These are phyloP conservation scores for Ascochyta viciae-villosae DNA, from an alignment of 2,329 filamentous ascomycete species.

Conservation along the genomic window DNA sequence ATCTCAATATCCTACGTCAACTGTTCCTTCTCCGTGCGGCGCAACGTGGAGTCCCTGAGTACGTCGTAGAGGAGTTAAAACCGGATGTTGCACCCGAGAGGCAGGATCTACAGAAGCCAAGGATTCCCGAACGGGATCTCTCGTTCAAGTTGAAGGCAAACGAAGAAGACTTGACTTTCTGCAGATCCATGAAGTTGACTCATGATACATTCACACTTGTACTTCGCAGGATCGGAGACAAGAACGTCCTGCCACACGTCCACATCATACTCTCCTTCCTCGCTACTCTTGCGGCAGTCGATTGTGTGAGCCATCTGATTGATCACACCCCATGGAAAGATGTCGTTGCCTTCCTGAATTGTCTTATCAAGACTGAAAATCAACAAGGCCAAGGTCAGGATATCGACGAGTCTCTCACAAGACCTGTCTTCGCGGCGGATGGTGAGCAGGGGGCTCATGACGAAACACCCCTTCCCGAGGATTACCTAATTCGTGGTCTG, in stretches of 20 bases:
- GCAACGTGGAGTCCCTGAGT: not conserved
- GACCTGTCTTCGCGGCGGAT: conserved; percentile 58
- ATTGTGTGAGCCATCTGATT: conserved; percentile 41
- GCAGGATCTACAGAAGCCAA: not conserved
- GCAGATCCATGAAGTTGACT: conserved; percentile 51
- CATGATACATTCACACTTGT: conserved; percentile 57
- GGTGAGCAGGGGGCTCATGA: conserved; percentile 43
- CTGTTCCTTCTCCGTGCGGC: conserved; percentile 24
- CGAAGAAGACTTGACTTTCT: conserved; percentile 32
- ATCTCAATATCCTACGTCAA: conserved; percentile 50
- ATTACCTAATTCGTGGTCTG: conserved; percentile 70
- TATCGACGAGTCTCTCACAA: conserved; percentile 39
- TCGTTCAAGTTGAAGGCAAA: conserved; percentile 24
- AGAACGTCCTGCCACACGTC: conserved; percentile 67
- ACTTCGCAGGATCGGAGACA: conserved; percentile 62
- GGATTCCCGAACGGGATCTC: conserved; percentile 28
- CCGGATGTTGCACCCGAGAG: not conserved
- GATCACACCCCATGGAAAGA: conserved; percentile 61
- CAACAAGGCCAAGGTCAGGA: conserved; percentile 31
- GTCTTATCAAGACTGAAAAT: conserved; percentile 52
- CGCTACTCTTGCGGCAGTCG: conserved; percentile 49
- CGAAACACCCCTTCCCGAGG: conserved; percentile 69
- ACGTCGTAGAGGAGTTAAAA: conserved; percentile 14
- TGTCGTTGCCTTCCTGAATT: conserved; percentile 61
- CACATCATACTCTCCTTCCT: conserved; percentile 70